Conservation (phyloP, 257 asterid genomes). For the Ophiorrhiza pumila region DNA sequence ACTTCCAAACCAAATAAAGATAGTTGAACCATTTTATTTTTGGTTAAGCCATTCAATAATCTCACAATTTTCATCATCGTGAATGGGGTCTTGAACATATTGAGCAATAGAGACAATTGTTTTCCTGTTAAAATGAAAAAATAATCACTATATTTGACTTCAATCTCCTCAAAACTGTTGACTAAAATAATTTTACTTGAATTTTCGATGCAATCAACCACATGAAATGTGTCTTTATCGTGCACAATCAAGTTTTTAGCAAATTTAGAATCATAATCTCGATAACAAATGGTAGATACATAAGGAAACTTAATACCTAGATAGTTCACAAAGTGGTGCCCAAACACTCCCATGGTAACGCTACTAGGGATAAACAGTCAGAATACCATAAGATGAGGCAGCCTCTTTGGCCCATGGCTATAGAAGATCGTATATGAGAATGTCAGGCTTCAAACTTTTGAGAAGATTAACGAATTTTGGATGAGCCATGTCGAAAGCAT, state of each 20-base stretch:
- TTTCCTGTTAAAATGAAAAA: not conserved
- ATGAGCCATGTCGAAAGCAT: no score
- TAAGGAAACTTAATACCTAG: no score
- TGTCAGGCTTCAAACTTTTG: no score
- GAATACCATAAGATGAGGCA: no score
- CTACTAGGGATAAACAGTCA: no score
- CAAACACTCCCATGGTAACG: no score
- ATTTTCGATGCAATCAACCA: not conserved
- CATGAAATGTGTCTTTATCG: not conserved
- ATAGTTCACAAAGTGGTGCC: no score
- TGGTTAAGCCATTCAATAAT: constrained; percentile 10
- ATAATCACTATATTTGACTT: constrained; percentile 6
- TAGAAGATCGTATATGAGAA: no score
- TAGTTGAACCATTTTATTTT: not conserved
- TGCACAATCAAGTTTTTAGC: not conserved
- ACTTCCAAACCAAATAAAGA: constrained; percentile 16
- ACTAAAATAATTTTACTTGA: constrained; percentile 11
- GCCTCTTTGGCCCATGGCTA: no score
- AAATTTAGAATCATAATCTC: no score
- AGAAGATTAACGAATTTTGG: no score
- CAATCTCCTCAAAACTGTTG: constrained; percentile 13
- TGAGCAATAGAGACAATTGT: constrained; percentile 10
- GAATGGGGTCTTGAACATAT: not conserved
- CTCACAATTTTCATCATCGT: constrained; percentile 6
- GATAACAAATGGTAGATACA: no score